Base-by-base conservation (phyloP, 257 asterid genomes). In the Solanum sitiens region DNA sequence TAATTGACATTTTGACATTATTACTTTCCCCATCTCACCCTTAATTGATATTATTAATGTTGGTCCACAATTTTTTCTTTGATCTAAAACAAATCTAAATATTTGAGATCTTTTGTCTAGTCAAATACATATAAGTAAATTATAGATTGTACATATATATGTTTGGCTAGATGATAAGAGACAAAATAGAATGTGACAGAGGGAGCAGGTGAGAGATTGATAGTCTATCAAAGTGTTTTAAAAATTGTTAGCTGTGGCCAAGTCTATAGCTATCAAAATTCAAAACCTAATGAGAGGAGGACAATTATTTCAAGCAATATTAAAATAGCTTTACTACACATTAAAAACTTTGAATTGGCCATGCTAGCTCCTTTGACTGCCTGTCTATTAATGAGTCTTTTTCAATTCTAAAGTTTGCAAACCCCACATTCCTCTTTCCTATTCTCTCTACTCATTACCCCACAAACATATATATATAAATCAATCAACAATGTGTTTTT, bases 191-290 rank as follows among this genome's bases (percentile, higher is more conserved):
- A 50, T 45, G 37, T 83, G 65, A 47, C 70, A 76, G 84, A 75
- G 35, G 87, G 83, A 87, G 89, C 87, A 83, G 87, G 61, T 87
- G 80, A 87, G 86, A 23, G 71, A 82, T 87, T 82, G 73, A 82
- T 77, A 65, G 83, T 53, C 65, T 35, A 33, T 13, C 11, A n/a
- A 35, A 42, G 44, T 30, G 44, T 47, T 80, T 80, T 45, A 30
- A 80, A 37, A 47, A 30, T 39, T 8, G 68, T 45, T 82, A 82
- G 85, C 42, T 82, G 39, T 82, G 77, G 85, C 79, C 89, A 61
- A 63, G 68, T 12, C 79, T 56, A 79, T 39, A 18, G 85, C 70
- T 82, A 50, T 47, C 44, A 67, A 68, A 79, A 56, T 56, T 56
- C 63, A 56, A 56, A 56, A 3, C 35, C 87, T 86, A 86, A 67